Evolutionary conservation across 2,329 filamentous ascomycete species (phyloP), one percentile per base, ranked within the genome.

Genomic region (Huntiella decipiens): DNA sequence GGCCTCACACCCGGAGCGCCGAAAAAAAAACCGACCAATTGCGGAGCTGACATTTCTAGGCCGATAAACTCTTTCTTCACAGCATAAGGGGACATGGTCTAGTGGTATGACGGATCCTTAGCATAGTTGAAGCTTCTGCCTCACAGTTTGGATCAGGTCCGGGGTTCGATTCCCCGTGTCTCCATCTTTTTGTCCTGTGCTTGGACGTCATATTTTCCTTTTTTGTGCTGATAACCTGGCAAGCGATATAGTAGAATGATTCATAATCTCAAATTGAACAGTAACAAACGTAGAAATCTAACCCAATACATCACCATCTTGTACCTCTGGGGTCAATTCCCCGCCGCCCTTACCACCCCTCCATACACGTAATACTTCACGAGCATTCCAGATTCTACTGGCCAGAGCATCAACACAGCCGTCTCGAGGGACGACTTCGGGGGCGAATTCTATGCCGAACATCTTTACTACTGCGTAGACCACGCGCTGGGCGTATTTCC

Each of bases 371-470:
- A 96, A 62, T 52, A 94, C 91, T 63, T 87, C 84, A 67, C 95
- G 95, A 33, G 91, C 91, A 59, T 93, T 93, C 60, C 82, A 91
- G 52, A 98, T 83, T 56, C 91, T 74, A 87, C 88, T 95, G 4
- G 87, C 86, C 52, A 98, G 66, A 58, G 93, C 94, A 56, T 73
- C 76, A 50, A 96, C 82, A 54, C 79, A 92, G 4, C 91, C 85
- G 63, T 98, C 91, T 0, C 87, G 86, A 44, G 82, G 77, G 31
- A 98, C 91, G 1, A 96, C 88, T 38, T 85, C 84, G 0, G 87
- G 80, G 1, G 91, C 84, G 57, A 98, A 87, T 60, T 98, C 91
- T 50, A 98, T 82, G 44, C 87, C 91, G 59, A 98, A 92, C 86
- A 95, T 95, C 59, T 93, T 82, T 52, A 83, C 81, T 22, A 98